Percentiles rank a stretch among this genome's conserved stretches.
Conservation (phyloP, 176 grass and related monocot genomes). For the Saccharum officinarum region DNA sequence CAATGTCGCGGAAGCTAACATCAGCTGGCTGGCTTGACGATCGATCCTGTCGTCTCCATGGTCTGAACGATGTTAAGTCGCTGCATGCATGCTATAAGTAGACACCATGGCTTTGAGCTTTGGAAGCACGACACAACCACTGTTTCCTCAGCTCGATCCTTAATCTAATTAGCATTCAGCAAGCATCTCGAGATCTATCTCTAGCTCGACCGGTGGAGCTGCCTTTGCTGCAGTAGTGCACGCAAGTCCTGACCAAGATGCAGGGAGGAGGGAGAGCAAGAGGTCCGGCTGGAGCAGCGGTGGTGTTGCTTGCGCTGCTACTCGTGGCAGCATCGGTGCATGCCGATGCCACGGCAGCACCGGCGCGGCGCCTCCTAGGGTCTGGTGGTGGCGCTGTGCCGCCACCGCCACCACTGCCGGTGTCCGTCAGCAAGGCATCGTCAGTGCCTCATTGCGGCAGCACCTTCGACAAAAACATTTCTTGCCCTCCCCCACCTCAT, state of each 20-base stretch:
- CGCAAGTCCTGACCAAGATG: background rate
- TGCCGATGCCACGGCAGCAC: background rate
- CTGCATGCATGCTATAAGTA: background rate
- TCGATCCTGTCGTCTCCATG: background rate
- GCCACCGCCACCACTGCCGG: background rate
- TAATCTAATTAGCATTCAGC: background rate
- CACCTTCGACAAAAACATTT: background rate
- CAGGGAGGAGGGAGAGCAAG: background rate
- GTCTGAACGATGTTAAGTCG: background rate
- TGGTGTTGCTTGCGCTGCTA: background rate
- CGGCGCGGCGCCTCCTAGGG: background rate
- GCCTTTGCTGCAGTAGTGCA: background rate
- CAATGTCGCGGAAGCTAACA: slow-evolving; percentile 3
- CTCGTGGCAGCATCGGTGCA: background rate
- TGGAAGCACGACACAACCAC: background rate
- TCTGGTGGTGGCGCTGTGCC: background rate
- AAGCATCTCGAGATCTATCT: background rate
- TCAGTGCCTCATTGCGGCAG: background rate
- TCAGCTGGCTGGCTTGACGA: background rate
- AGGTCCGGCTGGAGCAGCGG: background rate
- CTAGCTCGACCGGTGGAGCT: background rate
- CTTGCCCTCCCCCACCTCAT: background rate
- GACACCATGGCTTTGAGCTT: background rate
- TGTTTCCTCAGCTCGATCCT: background rate
- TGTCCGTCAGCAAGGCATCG: background rate